Percentiles rank a stretch among this genome's conserved stretches.
phyloP scores from a whole-genome alignment of 1,284 basidiomycete species.

The Boletellus deceptivus region DNA sequence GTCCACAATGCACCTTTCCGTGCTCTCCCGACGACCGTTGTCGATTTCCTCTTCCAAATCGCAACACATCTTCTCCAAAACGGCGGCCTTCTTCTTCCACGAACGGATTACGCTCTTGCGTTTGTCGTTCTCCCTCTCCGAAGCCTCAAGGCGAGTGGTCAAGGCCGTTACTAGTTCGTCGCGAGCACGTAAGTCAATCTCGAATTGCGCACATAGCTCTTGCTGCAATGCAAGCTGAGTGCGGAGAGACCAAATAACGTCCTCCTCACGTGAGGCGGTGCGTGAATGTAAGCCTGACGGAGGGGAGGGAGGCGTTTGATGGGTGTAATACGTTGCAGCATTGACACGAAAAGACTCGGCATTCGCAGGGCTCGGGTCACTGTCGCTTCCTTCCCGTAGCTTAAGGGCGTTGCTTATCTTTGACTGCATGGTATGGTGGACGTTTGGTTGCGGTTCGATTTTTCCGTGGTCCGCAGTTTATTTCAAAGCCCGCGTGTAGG shows the following conservation, averaged over 20 bases:
- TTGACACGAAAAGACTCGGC: constrained; percentile 69
- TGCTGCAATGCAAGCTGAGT: constrained; percentile 68
- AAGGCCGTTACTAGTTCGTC: constrained; percentile 68
- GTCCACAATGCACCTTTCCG: constrained; percentile 75
- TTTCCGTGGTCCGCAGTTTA: too few relatives aligned
- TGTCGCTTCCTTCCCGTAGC: constrained; percentile 37
- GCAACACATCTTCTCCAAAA: constrained; percentile 63
- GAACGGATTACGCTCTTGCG: constrained; percentile 50
- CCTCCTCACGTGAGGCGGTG: constrained; percentile 66
- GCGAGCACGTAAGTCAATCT: constrained; percentile 65
- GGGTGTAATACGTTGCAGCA: constrained; percentile 73
- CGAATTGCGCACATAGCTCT: constrained; percentile 70
- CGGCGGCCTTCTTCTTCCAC: constrained; percentile 72
- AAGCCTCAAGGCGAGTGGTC: constrained; percentile 46
- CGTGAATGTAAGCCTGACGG: constrained; percentile 52
- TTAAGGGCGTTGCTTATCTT: constrained; percentile 58
- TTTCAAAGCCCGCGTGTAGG: too few relatives aligned
- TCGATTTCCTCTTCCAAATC: constrained; percentile 70
- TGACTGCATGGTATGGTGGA: constrained; percentile 52
- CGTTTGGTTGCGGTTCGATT: too few relatives aligned
- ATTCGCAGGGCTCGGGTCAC: constrained; percentile 39
- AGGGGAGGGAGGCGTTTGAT: constrained; percentile 65
- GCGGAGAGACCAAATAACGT: constrained; percentile 64
- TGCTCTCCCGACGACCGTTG: constrained; percentile 58
- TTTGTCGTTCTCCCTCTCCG: constrained; percentile 60